Conservation (phyloP, 176 grass and related monocot genomes). For the Avena insularis region DNA sequence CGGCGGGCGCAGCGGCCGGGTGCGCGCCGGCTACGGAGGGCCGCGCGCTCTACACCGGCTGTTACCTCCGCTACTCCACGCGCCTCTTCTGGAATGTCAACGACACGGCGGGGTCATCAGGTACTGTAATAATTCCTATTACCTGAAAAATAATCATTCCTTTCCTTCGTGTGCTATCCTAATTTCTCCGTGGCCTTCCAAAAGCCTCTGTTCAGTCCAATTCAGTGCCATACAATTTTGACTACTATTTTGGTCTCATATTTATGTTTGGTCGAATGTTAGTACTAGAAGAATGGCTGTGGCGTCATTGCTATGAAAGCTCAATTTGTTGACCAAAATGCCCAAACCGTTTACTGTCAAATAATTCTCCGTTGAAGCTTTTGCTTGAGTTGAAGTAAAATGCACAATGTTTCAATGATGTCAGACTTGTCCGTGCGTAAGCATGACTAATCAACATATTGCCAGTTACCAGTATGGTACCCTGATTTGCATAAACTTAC, state of each 20-base stretch:
- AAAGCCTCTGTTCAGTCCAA: not conserved
- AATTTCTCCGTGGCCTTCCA: not conserved
- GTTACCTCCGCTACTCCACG: constrained; percentile 78
- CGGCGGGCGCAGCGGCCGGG: constrained; percentile 42
- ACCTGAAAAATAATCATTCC: too few species aligned
- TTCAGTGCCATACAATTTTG: constrained; percentile 10
- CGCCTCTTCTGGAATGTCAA: constrained; percentile 71
- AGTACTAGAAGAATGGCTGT: not conserved
- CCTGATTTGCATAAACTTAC: constrained; percentile 23
- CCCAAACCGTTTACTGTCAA: not conserved
- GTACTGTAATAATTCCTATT: constrained; percentile 15
- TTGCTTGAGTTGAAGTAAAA: not conserved
- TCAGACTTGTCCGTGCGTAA: not conserved
- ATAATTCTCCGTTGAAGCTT: not conserved
- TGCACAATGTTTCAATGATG: too few species aligned
- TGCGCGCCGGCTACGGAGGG: constrained; percentile 76
- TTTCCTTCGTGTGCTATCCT: too few species aligned
- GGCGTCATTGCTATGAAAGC: not conserved
- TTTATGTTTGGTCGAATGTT: not conserved
- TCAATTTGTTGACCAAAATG: constrained; percentile 22
- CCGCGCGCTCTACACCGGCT: constrained; percentile 68
- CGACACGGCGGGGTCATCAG: constrained; percentile 44
- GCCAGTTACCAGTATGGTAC: not conserved
- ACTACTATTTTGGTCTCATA: not conserved
- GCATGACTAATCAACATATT: not conserved